phyloP scores from a whole-genome alignment of 2,329 filamentous ascomycete genomes.

The Tricladium varicosporioides region DNA sequence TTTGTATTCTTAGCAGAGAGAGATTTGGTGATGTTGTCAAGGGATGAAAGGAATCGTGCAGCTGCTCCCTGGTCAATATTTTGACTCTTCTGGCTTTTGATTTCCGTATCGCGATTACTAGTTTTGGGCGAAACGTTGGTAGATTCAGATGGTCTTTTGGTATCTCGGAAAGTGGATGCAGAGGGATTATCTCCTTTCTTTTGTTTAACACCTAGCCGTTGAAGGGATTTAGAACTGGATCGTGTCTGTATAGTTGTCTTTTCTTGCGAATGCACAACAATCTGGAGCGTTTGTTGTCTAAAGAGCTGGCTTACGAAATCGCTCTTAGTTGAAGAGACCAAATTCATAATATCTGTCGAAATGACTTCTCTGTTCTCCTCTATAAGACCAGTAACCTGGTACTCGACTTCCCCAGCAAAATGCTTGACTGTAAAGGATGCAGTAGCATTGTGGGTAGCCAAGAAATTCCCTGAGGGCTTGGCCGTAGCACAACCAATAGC shows the following conservation, averaged over 20 bases:
- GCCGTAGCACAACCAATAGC: slow-evolving; percentile 77
- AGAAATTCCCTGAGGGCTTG: slow-evolving; percentile 83
- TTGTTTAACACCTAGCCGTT: slow-evolving; percentile 89
- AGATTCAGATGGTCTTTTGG: slow-evolving; percentile 37
- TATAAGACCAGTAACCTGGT: slow-evolving; percentile 79
- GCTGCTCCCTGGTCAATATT: slow-evolving; percentile 78
- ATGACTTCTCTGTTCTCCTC: slow-evolving; percentile 97
- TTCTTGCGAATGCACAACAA: slow-evolving; percentile 89
- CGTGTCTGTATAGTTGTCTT: slow-evolving; percentile 93
- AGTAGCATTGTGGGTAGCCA: slow-evolving; percentile 75
- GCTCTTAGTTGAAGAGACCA: slow-evolving; percentile 85
- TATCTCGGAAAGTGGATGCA: too few relatives aligned
- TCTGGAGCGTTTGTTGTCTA: slow-evolving; percentile 91
- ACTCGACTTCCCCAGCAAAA: slow-evolving; percentile 95
- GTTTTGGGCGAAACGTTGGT: too few relatives aligned
- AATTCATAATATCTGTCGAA: slow-evolving; percentile 91
- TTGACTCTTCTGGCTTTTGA: slow-evolving; percentile 38
- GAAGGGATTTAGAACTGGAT: slow-evolving; percentile 90
- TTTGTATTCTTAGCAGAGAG: slow-evolving; percentile 82
- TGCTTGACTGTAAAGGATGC: slow-evolving; percentile 89
- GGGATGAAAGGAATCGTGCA: slow-evolving; percentile 83
- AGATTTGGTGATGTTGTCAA: slow-evolving; percentile 89
- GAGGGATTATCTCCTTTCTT: slow-evolving; percentile 55
- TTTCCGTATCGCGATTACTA: slow-evolving; percentile 39
- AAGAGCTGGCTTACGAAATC: slow-evolving; percentile 88